Evolutionary conservation across 257 asterid species (phyloP).

Genomic region (Cordia subcordata): DNA sequence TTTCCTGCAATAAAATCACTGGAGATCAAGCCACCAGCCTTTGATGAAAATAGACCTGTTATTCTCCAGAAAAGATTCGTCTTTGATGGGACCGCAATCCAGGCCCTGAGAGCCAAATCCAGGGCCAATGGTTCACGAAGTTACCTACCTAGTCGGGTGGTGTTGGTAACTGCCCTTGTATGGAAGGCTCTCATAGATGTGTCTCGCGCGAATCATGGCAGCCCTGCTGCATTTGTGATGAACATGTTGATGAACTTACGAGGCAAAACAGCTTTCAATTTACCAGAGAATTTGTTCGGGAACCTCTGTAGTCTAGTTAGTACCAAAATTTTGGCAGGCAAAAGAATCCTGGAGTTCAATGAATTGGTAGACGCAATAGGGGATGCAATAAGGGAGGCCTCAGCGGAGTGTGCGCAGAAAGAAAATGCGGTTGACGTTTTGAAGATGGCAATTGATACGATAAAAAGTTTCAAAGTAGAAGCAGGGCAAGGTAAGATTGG

Average conservation of each 20-base stretch:
- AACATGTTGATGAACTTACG: slow-evolving; percentile 2
- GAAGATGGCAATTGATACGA: not conserved
- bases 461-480: not conserved
- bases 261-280: not conserved
- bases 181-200: slow-evolving; percentile 17
- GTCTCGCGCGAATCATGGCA: slow-evolving; percentile 6
- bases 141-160: slow-evolving; percentile 6
- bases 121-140: not conserved
- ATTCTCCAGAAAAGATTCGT: not conserved
- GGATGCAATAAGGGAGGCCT: not conserved
- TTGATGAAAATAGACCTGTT: not conserved
- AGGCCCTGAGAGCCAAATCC: slow-evolving; percentile 1
- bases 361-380: slow-evolving; percentile 5
- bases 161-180: slow-evolving; percentile 10
- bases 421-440: slow-evolving; percentile 7
- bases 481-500: slow-evolving; percentile 4
- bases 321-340: not conserved
- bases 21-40: not conserved
- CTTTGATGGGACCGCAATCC: not conserved
- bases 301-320: slow-evolving; percentile 5
- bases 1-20: slow-evolving; percentile 6
- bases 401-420: not conserved
- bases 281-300: slow-evolving; percentile 9
- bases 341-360: slow-evolving; percentile 6
- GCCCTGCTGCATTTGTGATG: slow-evolving; percentile 1